Percentiles rank a stretch among this genome's conserved stretches.
These are phyloP conservation scores for Trifolium fragiferum DNA, from an alignment of 306 rosid genomes.

Conservation along the genomic window DNA sequence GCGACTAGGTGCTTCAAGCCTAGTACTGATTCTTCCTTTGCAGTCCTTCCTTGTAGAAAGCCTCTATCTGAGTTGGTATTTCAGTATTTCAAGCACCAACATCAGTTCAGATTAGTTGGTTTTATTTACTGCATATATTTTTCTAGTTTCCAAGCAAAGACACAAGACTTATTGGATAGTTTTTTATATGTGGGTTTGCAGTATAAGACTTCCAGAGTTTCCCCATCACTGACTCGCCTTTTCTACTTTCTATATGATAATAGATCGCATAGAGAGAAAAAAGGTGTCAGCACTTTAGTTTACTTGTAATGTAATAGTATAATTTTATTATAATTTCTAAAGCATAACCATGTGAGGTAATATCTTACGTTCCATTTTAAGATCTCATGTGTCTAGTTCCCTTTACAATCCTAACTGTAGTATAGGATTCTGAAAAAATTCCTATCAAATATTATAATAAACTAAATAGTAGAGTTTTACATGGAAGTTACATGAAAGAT, in stretches of 20 bases:
- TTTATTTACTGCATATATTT: constrained; percentile 18
- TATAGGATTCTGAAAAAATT: neutral
- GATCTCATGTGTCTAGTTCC: neutral
- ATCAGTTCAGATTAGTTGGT: neutral
- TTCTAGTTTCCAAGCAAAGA: constrained; percentile 7
- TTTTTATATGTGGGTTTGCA: neutral
- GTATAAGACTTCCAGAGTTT: neutral
- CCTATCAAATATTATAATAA: neutral
- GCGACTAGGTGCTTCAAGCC: neutral
- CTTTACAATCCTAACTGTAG: constrained; percentile 7
- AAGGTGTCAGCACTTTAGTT: neutral
- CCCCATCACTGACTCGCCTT: neutral
- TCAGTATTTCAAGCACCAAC: constrained; percentile 16
- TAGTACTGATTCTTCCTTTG: constrained; percentile 3
- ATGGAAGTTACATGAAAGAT: constrained; percentile 3
- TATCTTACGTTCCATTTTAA: neutral
- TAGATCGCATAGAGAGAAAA: neutral
- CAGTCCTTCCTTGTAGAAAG: neutral
- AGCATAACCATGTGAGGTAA: neutral
- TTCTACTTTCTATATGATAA: neutral
- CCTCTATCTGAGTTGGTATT: constrained; percentile 9
- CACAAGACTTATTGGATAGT: neutral
- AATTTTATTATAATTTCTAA: neutral
- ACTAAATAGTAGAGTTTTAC: neutral
- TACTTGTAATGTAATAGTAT: neutral